phyloP scores from a whole-genome alignment of 2,329 filamentous ascomycete genomes.

The Pseudogymnoascus sp. region DNA sequence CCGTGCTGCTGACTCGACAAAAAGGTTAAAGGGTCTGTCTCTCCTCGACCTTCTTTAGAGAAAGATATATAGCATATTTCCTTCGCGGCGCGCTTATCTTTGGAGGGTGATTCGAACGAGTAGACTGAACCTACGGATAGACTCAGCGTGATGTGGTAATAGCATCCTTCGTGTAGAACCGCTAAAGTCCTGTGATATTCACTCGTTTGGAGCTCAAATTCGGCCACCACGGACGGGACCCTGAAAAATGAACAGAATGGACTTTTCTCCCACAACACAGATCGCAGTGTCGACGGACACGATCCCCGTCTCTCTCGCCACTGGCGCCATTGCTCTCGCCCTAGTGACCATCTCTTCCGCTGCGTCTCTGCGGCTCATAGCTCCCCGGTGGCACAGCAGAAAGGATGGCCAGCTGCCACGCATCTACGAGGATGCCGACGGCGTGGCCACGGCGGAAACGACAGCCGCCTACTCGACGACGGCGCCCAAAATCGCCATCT shows the following conservation, averaged over 20 bases:
- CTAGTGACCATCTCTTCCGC: constrained; percentile 32
- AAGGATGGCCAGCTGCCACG: constrained; percentile 29
- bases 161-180: not conserved
- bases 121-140: not conserved
- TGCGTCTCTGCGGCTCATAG: constrained; percentile 31
- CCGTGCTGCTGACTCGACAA: not conserved
- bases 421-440: constrained; percentile 63
- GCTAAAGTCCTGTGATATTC: not conserved
- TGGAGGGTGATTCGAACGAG: not conserved
- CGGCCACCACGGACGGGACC: not conserved
- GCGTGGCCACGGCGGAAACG: constrained; percentile 58
- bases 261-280: not conserved
- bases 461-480: constrained; percentile 55
- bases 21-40: not conserved
- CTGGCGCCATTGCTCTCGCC: constrained; percentile 26
- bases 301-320: constrained; percentile 17
- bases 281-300: not conserved
- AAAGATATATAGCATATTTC: not conserved
- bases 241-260: not conserved
- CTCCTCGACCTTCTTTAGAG: not conserved
- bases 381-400: constrained; percentile 29
- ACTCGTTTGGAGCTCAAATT: not conserved
- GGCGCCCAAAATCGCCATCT: constrained; percentile 47
- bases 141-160: not conserved
- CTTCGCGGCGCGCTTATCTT: not conserved